Evolutionary conservation across 106 monocot genomes (phyloP).

Genomic region (Narthecium ossifragum): DNA sequence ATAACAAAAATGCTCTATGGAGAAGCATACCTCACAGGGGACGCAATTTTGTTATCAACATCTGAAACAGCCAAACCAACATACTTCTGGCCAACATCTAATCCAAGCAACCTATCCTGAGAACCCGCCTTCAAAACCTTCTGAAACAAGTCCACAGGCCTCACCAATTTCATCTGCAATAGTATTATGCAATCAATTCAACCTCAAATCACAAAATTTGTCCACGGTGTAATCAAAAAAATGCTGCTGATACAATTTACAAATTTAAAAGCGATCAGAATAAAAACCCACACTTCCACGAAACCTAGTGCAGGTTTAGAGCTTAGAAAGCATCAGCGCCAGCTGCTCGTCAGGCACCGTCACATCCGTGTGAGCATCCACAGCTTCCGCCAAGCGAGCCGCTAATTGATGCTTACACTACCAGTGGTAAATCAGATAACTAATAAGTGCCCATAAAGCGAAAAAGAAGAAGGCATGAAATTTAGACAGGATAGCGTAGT

Average conservation of each 20-base stretch:
- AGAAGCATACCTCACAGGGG: constrained; percentile 77
- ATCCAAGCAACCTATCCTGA: constrained; percentile 55
- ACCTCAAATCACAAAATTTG: not conserved
- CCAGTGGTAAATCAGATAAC: not conserved
- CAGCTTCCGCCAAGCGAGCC: constrained; percentile 73
- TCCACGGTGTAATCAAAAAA: too few species aligned
- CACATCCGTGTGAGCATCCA: constrained; percentile 48
- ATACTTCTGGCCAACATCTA: constrained; percentile 90
- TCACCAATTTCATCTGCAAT: constrained; percentile 65
- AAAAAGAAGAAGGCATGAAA: not conserved
- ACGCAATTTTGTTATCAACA: constrained; percentile 54
- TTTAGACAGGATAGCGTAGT: not conserved
- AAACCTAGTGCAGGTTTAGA: constrained; percentile 25
- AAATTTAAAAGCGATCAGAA: not conserved
- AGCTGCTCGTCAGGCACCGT: constrained; percentile 68
- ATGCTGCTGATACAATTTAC: too few species aligned
- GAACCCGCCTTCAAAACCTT: constrained; percentile 24
- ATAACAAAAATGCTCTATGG: constrained; percentile 10
- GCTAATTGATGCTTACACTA: constrained; percentile 98
- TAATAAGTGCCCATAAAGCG: not conserved
- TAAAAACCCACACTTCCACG: not conserved
- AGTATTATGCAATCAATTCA: not conserved
- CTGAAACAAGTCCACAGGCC: constrained; percentile 60
- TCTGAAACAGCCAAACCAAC: constrained; percentile 90
- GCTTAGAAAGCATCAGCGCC: constrained; percentile 64